Evolutionary conservation across 2,329 filamentous ascomycete genomes (phyloP).

Genomic region (Sclerotinia nivalis): DNA sequence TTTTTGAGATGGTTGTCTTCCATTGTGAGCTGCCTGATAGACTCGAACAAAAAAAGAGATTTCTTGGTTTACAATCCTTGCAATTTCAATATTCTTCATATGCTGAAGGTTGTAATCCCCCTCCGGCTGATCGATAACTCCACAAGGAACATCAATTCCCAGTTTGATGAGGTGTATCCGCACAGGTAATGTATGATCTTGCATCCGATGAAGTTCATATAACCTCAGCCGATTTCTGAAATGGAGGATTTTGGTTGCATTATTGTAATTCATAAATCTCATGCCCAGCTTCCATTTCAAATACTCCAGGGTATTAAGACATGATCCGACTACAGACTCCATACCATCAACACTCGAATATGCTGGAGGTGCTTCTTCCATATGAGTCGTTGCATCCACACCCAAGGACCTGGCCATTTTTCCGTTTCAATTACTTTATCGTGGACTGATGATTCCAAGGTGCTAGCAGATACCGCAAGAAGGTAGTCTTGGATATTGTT

Average conservation of each 20-base stretch:
- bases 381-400: not conserved
- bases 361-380: not conserved
- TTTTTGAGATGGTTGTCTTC: not conserved
- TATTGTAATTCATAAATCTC: not conserved
- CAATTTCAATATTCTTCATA: not conserved
- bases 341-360: not conserved
- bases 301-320: not conserved
- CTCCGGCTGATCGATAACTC: not conserved
- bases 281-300: not conserved
- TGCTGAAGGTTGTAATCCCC: not conserved
- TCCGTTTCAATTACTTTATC: not conserved
- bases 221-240: conserved; percentile 5
- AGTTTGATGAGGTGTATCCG: not conserved
- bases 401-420: not conserved
- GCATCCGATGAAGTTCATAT: not conserved
- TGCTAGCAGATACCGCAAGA: not conserved
- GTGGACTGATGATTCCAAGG: not conserved
- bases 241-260: not conserved
- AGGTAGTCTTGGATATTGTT: not conserved
- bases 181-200: not conserved
- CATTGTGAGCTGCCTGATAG: not conserved
- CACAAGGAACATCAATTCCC: not conserved
- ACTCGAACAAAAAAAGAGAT: conserved; percentile 4
- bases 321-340: not conserved
- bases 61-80: not conserved